These are phyloP conservation scores for Prunus mume DNA, from an alignment of 306 rosid species.

Conservation along the genomic window DNA sequence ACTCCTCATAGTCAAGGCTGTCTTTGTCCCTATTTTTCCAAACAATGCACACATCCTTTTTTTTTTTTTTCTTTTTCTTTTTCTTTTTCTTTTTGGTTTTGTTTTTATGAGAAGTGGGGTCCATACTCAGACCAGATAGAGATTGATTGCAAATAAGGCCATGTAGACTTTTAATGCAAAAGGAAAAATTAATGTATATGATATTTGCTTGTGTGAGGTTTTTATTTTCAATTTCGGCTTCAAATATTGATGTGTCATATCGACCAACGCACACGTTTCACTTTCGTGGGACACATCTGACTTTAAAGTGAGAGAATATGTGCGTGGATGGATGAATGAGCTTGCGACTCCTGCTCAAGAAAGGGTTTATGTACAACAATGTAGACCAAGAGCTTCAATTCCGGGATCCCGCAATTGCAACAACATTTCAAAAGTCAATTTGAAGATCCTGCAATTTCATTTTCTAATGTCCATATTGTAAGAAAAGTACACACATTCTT, in stretches of 20 bases:
- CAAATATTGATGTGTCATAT: not conserved
- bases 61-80: too few species aligned
- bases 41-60: not conserved
- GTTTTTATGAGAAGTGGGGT: too few species aligned
- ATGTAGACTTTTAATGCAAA: not conserved
- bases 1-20: not conserved
- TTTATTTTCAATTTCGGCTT: not conserved
- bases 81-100: too few species aligned
- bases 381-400: too few species aligned
- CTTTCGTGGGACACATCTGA: not conserved
- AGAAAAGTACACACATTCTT: too few species aligned
- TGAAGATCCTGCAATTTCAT: too few species aligned
- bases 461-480: too few species aligned
- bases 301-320: not conserved
- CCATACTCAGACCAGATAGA: not conserved
- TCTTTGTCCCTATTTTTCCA: not conserved
- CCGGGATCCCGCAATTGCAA: too few species aligned
- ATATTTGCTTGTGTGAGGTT: not conserved
- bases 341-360: not conserved
- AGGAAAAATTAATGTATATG: not conserved
- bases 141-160: not conserved
- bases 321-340: not conserved
- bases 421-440: too few species aligned
- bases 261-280: not conserved
- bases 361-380: too few species aligned